These are phyloP conservation scores for Naganishia friedmannii DNA, from an alignment of 768 basidiomycete genomes.

Conservation along the genomic window DNA sequence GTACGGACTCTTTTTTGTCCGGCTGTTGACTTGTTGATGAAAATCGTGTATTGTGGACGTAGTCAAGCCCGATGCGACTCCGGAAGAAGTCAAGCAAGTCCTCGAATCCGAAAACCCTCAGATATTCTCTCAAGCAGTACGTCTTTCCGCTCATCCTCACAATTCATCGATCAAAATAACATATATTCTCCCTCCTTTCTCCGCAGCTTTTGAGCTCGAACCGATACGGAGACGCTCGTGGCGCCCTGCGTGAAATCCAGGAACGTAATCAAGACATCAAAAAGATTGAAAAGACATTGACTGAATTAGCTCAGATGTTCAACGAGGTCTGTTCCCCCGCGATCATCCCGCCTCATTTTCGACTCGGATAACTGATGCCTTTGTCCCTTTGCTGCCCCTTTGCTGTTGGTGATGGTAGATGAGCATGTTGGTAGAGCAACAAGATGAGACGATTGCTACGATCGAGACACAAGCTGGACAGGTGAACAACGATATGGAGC, in stretches of 20 bases:
- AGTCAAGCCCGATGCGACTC: slow-evolving; percentile 76
- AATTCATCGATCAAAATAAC: neutral
- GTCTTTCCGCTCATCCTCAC: slow-evolving; percentile 18
- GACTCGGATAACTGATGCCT: too few species aligned
- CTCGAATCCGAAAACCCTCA: slow-evolving; percentile 67
- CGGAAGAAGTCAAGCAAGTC: slow-evolving; percentile 72
- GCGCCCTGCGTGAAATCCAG: slow-evolving; percentile 83
- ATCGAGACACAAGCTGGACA: slow-evolving; percentile 64
- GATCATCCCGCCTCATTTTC: neutral
- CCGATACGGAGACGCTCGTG: slow-evolving; percentile 75
- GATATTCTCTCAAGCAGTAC: slow-evolving; percentile 65
- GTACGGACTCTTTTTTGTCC: slow-evolving; percentile 7
- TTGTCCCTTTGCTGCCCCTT: neutral
- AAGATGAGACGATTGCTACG: slow-evolving; percentile 68
- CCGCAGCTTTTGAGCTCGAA: slow-evolving; percentile 68
- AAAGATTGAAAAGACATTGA: slow-evolving; percentile 78
- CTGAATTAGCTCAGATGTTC: slow-evolving; percentile 84
- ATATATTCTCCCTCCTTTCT: neutral
- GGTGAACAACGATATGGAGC: slow-evolving; percentile 67
- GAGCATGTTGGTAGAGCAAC: slow-evolving; percentile 72
- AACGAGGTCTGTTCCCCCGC: slow-evolving; percentile 61
- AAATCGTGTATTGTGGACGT: neutral
- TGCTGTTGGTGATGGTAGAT: too few species aligned
- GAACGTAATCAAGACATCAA: slow-evolving; percentile 79
- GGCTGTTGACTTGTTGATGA: neutral